Base-by-base conservation (phyloP, 2,329 filamentous ascomycete species). In the Herpotrichia juniperi region DNA sequence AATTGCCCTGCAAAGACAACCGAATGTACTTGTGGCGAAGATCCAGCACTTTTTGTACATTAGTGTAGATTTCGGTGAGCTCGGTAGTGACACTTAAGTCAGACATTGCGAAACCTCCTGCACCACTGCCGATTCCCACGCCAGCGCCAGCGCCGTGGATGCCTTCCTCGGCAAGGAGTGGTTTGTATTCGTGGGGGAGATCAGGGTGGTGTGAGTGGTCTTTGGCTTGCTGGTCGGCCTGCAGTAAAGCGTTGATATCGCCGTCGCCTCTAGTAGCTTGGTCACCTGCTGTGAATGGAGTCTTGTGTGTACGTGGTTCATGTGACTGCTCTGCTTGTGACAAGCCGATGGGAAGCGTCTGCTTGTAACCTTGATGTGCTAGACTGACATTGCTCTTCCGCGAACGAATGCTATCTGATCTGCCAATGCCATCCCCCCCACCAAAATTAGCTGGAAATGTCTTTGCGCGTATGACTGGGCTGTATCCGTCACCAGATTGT, bases 31-130 rank as follows among this genome's bases (percentile, higher is more conserved):
- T 96, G 71, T 92, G 87, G 54, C 94, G 86, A 34, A 93, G 81
- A 63, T 97, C 91, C 40, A 97, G 76, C n/a, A 97, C 85, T 61
- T 89, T 88, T 71, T 96, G 90, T 50, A 99, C 91, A 61, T 94
- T 96, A 59, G 87, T 87, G 65, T 96, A 97, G 59, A 99, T 97
- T 17, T 86, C 83, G 63, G 85, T 86, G 58, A 99, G 78, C 75
- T 99, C 94, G 2, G 89, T 82, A 1, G 91, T 91, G 61, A 97
- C 88, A 46, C 89, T 87, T 32, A 89, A 85, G 63, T 96, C 91
- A 40, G 84, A 87, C 49, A 89, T 83, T 39, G 86, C 86, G 61
- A 88, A 85, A 8, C 86, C 87, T 63, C 83, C 83, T 32, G 75
- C 72, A 26, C 87, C 84, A 57, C 83, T 79, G 3, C 85, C 85